A percentile compares a stretch with the other conserved stretches of the same genome.
These are phyloP conservation scores for Penicillium lagena DNA, from an alignment of 495 filamentous ascomycete genomes.

Conservation along the genomic window DNA sequence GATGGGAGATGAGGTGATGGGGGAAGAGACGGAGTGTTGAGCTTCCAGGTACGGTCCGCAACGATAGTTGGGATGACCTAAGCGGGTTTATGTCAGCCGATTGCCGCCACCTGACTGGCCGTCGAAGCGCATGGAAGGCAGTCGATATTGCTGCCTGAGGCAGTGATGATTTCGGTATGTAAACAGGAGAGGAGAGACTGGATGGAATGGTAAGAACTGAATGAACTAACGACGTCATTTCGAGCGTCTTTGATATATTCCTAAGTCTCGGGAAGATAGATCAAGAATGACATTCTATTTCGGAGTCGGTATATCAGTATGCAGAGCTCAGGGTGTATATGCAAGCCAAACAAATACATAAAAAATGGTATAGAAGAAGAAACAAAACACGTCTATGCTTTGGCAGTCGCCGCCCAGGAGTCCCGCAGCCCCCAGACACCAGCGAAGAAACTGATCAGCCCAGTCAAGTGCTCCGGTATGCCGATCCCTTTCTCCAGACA, in stretches of 20 bases:
- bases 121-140: conserved; percentile 37
- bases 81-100: conserved; percentile 22
- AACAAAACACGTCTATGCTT: conserved; percentile 6
- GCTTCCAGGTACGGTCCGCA: conserved; percentile 33
- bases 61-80: conserved; percentile 40
- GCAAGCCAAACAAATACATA: background rate
- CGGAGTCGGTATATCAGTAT: background rate
- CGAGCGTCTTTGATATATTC: too few species aligned
- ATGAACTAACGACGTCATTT: too few species aligned
- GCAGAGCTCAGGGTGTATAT: background rate
- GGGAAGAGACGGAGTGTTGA: conserved; percentile 14
- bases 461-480: conserved; percentile 57
- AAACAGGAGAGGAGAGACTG: too few species aligned
- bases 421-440: conserved; percentile 35
- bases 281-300: too few species aligned
- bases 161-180: background rate
- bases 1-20: conserved; percentile 14
- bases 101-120: conserved; percentile 15
- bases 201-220: too few species aligned
- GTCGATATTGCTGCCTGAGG: conserved; percentile 17
- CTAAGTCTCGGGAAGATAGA: too few species aligned
- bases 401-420: conserved; percentile 27
- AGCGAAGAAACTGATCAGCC: conserved; percentile 58
- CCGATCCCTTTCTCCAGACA: conserved; percentile 68
- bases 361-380: background rate